Percentiles rank a stretch among this genome's conserved stretches.
Conservation (phyloP, 2,329 filamentous ascomycete species). For the Penicillium sp. region DNA sequence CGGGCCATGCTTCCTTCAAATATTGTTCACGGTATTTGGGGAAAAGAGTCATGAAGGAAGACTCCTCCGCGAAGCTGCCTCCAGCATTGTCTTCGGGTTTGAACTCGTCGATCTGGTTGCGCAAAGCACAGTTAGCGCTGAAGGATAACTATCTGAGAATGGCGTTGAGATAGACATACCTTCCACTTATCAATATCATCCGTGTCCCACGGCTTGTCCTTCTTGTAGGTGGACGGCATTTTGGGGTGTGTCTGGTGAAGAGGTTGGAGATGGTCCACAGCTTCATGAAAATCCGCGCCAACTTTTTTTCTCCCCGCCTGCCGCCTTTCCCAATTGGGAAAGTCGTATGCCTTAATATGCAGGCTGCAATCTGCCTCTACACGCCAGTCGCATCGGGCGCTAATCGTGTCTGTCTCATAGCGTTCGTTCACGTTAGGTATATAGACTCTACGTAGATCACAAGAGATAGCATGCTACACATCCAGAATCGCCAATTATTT, state of each 20-base stretch:
- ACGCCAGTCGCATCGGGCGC: constrained; percentile 3
- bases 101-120: constrained; percentile 71
- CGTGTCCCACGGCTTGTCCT: constrained; percentile 92
- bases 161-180: constrained; percentile 43
- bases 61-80: constrained; percentile 90
- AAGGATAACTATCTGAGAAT: neutral
- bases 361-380: neutral
- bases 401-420: neutral
- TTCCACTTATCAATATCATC: constrained; percentile 98
- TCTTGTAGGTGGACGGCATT: constrained; percentile 89
- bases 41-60: constrained; percentile 79
- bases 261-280: constrained; percentile 19
- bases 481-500: no score
- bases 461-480: no score
- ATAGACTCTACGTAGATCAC: no score
- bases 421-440: no score
- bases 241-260: constrained; percentile 26
- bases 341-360: neutral
- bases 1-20: constrained; percentile 87
- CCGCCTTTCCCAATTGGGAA: constrained; percentile 24
- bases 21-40: constrained; percentile 97
- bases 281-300: constrained; percentile 29
- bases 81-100: constrained; percentile 80
- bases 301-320: constrained; percentile 30
- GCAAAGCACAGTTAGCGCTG: neutral